Conservation (phyloP, 2,329 filamentous ascomycete species). For the Botrytis porri region DNA sequence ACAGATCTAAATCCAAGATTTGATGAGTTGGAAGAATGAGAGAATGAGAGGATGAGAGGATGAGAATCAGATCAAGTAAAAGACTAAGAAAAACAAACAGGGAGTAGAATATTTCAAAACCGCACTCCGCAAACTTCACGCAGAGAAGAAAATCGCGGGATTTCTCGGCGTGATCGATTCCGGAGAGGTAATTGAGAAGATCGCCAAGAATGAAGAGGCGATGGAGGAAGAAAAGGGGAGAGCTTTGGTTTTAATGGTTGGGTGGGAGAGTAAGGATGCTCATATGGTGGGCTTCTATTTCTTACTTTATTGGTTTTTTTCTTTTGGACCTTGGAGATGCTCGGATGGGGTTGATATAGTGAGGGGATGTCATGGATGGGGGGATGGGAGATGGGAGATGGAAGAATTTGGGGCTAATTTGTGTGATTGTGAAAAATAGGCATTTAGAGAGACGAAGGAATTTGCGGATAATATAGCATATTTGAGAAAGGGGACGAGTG, state of each 20-base stretch:
- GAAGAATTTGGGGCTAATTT: background rate
- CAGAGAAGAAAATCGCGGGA: background rate
- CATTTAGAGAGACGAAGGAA: constrained; percentile 27
- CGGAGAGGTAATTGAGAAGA: background rate
- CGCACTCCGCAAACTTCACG: background rate
- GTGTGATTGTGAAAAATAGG: background rate
- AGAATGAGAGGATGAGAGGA: background rate
- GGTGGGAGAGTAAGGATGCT: constrained; percentile 30
- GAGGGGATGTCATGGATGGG: background rate
- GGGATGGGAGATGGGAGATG: background rate
- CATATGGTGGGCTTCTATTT: constrained; percentile 24
- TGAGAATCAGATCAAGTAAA: background rate
- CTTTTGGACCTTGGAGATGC: no score
- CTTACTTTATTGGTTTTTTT: background rate
- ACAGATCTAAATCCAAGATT: background rate
- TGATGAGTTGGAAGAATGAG: background rate
- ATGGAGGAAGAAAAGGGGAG: constrained; percentile 22
- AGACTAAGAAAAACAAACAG: background rate
- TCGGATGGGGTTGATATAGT: background rate
- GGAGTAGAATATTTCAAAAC: background rate
- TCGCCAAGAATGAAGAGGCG: background rate
- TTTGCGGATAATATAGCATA: constrained; percentile 24
- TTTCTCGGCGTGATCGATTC: background rate
- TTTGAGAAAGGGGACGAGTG: constrained; percentile 17
- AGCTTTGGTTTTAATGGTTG: constrained; percentile 24